Evolutionary conservation across 1,139 yeast species (phyloP).

Genomic region (Candida pseudoviswanathii): DNA sequence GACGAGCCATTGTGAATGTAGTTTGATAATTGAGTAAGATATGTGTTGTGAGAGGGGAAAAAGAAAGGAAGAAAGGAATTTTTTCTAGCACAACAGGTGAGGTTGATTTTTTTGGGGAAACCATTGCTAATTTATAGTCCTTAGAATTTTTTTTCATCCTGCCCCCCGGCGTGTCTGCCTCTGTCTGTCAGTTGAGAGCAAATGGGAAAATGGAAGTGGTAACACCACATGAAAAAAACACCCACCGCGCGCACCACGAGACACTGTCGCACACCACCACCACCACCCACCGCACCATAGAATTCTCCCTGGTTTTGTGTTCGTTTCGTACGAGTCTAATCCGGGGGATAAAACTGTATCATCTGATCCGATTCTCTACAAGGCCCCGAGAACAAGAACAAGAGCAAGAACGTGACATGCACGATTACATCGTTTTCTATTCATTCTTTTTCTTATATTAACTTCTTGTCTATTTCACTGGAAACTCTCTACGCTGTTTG

Average conservation of each 20-base stretch:
- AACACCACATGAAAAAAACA: constrained; percentile 3
- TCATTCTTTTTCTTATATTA: too few species aligned
- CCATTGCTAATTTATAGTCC: constrained; percentile 2
- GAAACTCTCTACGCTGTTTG: constrained; percentile 25
- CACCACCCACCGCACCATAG: background rate
- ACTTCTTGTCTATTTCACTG: too few species aligned
- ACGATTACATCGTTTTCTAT: too few species aligned
- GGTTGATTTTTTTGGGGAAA: background rate
- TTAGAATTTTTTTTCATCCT: background rate
- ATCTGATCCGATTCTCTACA: constrained; percentile 3
- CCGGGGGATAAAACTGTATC: constrained; percentile 2
- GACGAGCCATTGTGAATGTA: constrained; percentile 67
- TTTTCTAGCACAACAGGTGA: too few species aligned
- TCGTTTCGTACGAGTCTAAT: constrained; percentile 5
- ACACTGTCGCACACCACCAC: background rate
- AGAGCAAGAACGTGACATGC: too few species aligned
- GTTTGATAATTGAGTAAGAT: background rate
- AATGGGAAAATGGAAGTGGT: constrained; percentile 2
- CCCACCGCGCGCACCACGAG: background rate
- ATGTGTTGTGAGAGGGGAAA: background rate
- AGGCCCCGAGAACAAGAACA: too few species aligned
- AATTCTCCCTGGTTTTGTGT: background rate
- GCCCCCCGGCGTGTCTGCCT: background rate
- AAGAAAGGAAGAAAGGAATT: background rate
- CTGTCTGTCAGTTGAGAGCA: too few species aligned